A percentile compares a stretch with the other conserved stretches of the same genome.
Conservation (phyloP, 148 eudicot genomes). For the Silene latifolia region DNA sequence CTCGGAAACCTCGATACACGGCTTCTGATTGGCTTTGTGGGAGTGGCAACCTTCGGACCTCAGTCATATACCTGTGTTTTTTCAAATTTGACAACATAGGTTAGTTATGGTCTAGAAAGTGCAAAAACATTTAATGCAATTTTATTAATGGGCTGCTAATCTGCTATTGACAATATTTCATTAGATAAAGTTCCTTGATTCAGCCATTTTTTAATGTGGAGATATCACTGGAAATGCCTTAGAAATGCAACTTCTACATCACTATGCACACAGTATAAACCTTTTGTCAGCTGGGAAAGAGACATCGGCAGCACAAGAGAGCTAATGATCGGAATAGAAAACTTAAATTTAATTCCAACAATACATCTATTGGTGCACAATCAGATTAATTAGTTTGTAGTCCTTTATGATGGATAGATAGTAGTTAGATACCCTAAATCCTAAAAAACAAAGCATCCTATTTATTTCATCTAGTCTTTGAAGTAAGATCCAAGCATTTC, state of each 20-base stretch:
- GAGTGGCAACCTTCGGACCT: conserved; percentile 79
- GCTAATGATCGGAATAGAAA: no score
- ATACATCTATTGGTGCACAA: no score
- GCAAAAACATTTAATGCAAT: neutral
- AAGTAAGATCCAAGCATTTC: no score
- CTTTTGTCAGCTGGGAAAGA: no score
- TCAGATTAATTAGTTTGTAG: no score
- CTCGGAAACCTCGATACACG: conserved; percentile 71
- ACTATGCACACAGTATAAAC: neutral
- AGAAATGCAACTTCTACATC: neutral
- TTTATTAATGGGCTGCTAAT: neutral
- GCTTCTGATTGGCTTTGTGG: conserved; percentile 76
- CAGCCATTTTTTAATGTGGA: neutral
- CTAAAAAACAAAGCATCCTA: no score
- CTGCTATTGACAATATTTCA: neutral
- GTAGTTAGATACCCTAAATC: no score
- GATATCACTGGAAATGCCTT: neutral
- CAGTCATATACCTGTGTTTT: conserved; percentile 72
- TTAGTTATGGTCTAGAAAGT: neutral
- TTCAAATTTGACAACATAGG: conserved; percentile 4
- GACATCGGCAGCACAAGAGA: no score
- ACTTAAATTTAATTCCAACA: no score
- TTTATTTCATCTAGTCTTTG: no score
- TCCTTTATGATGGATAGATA: no score
- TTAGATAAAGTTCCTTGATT: neutral